Evolutionary conservation across 2,329 filamentous ascomycete genomes (phyloP), one percentile per base, ranked within the genome.

Genomic region (Trichophyton mentagrophytes): DNA sequence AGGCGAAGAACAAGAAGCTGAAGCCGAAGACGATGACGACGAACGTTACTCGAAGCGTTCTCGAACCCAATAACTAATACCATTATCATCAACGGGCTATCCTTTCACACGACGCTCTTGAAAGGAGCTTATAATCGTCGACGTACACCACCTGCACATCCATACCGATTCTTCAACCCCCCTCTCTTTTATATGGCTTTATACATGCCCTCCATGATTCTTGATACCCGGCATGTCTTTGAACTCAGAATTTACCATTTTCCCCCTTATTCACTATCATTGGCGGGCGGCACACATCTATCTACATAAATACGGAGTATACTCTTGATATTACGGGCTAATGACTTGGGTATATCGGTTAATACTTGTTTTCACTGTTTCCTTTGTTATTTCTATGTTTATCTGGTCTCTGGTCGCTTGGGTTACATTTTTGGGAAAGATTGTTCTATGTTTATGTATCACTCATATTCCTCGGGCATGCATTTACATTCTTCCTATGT

Each of bases 11-110:
- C 36, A 57, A 27, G 55, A 57, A 57, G 58, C 56, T 17, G 57
- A 46, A 6, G 60, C 56, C 40, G 57, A 46, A 13, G 60, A 62
- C 8, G 53, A 58, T 46, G 55, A 61, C 40, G 57, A 61, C 17
- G 62, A 61, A 25, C 49, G 40, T 57, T 49, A 51, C 20, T 55
- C 44, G 22, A 49, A 60, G 40, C 55, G 55, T n/a, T n/a, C 33
- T 17, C 33, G 55, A 33, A 40, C 27, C 15, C 55, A 44, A 42
- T 57, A 57, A 57, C 40, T 40, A 57, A 8, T 27, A 22, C 20
- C 49, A 13, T 53, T 53, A 5, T 51, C 25, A 8, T 15, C 22
- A 20, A 6, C 20, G 27, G 27, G 47, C 11, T 22, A 51, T 30
- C 22, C 13, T 53, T 53, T 15, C 49, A 20, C 11, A 53, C 27